These are phyloP conservation scores for Leavenworthia alabamica DNA, from an alignment of 345 rosid species.

Conservation along the genomic window DNA sequence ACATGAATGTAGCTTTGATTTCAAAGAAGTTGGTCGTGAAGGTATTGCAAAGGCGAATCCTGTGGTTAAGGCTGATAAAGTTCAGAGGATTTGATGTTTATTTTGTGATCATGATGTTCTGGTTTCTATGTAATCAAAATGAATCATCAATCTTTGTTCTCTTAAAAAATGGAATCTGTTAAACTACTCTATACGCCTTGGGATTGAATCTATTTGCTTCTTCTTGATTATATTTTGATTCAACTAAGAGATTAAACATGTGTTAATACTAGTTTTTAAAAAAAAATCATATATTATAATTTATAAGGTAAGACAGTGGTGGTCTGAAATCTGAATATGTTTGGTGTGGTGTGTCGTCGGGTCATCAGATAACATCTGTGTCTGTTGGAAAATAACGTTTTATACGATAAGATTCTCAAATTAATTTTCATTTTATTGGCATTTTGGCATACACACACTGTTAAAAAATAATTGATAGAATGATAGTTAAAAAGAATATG, in stretches of 20 bases:
- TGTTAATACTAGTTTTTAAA: neutral
- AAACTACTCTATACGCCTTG: neutral
- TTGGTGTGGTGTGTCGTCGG: neutral
- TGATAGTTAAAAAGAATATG: neutral
- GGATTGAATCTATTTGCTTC: slow-evolving; percentile 9
- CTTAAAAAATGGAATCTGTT: slow-evolving; percentile 1
- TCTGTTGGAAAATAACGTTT: neutral
- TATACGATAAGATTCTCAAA: neutral
- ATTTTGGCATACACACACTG: neutral
- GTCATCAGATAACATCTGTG: slow-evolving; percentile 12
- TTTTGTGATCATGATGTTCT: slow-evolving; percentile 13
- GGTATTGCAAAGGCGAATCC: slow-evolving; percentile 72
- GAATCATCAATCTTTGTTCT: neutral
- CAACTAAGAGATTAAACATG: neutral
- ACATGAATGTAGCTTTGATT: slow-evolving; percentile 68
- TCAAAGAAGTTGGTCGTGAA: slow-evolving; percentile 57
- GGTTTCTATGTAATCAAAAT: slow-evolving; percentile 22
- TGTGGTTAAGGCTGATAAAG: slow-evolving; percentile 58
- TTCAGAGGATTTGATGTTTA: slow-evolving; percentile 53
- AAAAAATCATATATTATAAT: neutral
- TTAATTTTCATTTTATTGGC: neutral
- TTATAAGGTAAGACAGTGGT: neutral
- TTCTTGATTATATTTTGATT: slow-evolving; percentile 1
- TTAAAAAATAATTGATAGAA: too few relatives aligned
- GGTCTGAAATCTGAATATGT: neutral